Evolutionary conservation across 441 rosid species (phyloP).

Genomic region (Pelargonium australe): DNA sequence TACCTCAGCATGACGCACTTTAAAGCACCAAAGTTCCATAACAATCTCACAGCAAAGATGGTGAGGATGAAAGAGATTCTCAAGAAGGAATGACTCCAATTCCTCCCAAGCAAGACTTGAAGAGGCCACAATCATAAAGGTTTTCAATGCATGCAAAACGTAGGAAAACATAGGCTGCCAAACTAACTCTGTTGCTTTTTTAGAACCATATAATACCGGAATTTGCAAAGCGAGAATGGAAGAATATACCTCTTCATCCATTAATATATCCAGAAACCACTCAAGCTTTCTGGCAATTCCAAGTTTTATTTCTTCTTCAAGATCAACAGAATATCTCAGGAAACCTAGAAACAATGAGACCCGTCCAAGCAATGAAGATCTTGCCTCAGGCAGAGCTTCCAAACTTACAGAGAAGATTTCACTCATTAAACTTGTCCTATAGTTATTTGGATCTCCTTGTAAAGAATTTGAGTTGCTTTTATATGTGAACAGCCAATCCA

Average conservation of each 20-base stretch:
- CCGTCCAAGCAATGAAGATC: constrained; percentile 40
- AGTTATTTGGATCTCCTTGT: constrained; percentile 23
- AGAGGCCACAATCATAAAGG: constrained; percentile 54
- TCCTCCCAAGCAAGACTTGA: constrained; percentile 62
- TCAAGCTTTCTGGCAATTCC: constrained; percentile 48
- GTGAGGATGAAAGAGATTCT: constrained; percentile 79
- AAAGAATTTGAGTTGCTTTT: constrained; percentile 27
- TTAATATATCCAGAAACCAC: constrained; percentile 56
- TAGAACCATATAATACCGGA: constrained; percentile 51
- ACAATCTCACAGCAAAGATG: constrained; percentile 69
- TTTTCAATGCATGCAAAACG: constrained; percentile 58
- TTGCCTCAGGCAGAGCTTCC: constrained; percentile 35
- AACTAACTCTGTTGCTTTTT: constrained; percentile 37
- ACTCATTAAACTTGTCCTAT: constrained; percentile 27
- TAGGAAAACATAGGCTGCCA: constrained; percentile 67
- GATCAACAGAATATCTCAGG: constrained; percentile 47
- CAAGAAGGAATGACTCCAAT: constrained; percentile 50
- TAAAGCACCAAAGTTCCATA: constrained; percentile 78
- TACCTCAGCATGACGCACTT: constrained; percentile 52
- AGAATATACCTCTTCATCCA: constrained; percentile 56
- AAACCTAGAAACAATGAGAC: constrained; percentile 46
- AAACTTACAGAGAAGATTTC: constrained; percentile 42
- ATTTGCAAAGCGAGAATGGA: constrained; percentile 54
- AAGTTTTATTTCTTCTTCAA: constrained; percentile 43
- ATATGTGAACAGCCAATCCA: constrained; percentile 51